Evolutionary conservation across 2,329 filamentous ascomycete species (phyloP), one percentile per base, ranked within the genome.

Genomic region (Cryphonectria naterciae): DNA sequence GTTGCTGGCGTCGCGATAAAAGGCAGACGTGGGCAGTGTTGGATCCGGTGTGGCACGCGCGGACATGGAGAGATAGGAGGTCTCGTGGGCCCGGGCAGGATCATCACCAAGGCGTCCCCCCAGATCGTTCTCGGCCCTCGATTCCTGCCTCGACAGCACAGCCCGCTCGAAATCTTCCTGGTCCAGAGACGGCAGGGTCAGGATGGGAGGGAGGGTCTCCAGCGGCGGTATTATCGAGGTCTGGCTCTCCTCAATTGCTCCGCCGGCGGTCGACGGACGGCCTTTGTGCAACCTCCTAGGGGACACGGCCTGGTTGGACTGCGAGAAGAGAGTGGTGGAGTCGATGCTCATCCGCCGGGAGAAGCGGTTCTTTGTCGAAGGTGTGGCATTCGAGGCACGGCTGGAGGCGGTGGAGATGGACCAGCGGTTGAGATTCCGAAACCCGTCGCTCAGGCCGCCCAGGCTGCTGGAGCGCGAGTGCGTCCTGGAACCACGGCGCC

Each of bases 401-500:
- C 83, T 87, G 58, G 86, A 87, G 11, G 80, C 77, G 66, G 86
- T 86, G 19, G 86, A 88, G 28, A 81, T 79, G 58, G 86, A 87
- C 85, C 85, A 87, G 76, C 85, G 83, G 76, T 87, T 85, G 72
- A 85, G 80, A 73, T 83, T 84, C 76, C 83, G 84, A 56, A 84
- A 81, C 61, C 81, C 79, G 70, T 86, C 84, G 76, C 80, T 83
- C 73, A 80, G 72, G 72, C 78, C 79, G 68, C 77, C 78, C 32
- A 78, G 76, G 71, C 77, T 81, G 71, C 77, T 81, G 15, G 81
- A 80, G 63, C 81, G 79, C 64, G 81, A 81, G 67, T 79, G 78
- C 13, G 75, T 75, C 68, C 74, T 76, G 67, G 72, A 72, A 5
- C 46, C 67, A 13, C 68, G 72, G 7, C 70, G 67, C 22, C 66